Percentiles rank a stretch among this genome's conserved stretches.
These are phyloP conservation scores for Cucurbita maxima DNA, from an alignment of 306 rosid species.

Conservation along the genomic window DNA sequence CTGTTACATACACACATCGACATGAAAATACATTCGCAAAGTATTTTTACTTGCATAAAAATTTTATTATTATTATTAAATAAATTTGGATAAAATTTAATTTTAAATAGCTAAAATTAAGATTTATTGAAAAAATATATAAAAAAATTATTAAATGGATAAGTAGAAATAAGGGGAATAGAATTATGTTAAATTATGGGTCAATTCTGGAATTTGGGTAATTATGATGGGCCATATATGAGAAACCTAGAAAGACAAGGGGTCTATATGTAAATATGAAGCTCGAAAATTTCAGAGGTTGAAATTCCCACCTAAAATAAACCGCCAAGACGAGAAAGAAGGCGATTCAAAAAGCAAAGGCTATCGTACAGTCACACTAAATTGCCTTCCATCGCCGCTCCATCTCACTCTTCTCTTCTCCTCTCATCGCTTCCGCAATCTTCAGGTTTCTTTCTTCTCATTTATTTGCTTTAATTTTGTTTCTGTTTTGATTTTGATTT, in stretches of 20 bases:
- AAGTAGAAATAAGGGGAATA: too few relatives aligned
- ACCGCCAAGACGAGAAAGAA: constrained; percentile 9
- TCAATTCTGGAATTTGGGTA: not conserved
- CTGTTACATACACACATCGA: too few relatives aligned
- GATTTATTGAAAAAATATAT: too few relatives aligned
- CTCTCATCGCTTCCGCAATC: not conserved
- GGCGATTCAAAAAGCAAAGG: not conserved
- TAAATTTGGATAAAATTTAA: too few relatives aligned
- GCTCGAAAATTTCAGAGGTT: not conserved
- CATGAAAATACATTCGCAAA: too few relatives aligned
- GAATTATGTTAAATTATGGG: not conserved
- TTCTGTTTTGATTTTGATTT: not conserved
- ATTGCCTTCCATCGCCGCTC: not conserved
- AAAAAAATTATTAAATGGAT: too few relatives aligned
- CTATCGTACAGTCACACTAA: not conserved
- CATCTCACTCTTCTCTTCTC: not conserved
- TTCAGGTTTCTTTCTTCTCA: constrained; percentile 15
- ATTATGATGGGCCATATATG: not conserved
- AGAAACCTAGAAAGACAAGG: not conserved
- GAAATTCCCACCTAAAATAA: constrained; percentile 25
- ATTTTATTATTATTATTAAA: too few relatives aligned
- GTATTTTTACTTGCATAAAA: not conserved
- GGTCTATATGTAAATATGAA: not conserved
- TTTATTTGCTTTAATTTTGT: not conserved
- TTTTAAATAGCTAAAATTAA: too few relatives aligned